Conservation (phyloP, 768 basidiomycete species). For the Termitomyces sp. region DNA sequence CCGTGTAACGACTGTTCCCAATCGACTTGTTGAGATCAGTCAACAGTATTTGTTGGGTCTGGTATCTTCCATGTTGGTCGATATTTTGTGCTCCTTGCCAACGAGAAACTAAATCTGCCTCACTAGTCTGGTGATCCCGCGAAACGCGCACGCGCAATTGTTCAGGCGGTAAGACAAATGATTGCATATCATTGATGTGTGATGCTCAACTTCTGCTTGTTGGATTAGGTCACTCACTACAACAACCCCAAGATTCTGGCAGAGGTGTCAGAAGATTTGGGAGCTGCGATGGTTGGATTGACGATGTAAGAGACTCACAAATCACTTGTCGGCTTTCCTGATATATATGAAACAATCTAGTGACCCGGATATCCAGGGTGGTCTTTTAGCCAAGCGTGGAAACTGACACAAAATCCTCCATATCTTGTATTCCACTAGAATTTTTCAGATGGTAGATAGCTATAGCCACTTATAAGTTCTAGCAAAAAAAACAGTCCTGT, state of each 20-base stretch:
- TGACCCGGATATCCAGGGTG: constrained; percentile 67
- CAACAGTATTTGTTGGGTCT: constrained; percentile 91
- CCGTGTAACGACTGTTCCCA: constrained; percentile 3
- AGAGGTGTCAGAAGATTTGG: constrained; percentile 85
- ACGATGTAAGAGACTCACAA: constrained; percentile 64
- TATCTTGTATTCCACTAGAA: background rate
- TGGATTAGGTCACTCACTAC: constrained; percentile 78
- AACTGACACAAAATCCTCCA: constrained; percentile 42
- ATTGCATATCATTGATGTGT: constrained; percentile 1
- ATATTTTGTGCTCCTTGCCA: background rate
- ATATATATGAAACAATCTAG: constrained; percentile 33
- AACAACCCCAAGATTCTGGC: constrained; percentile 92
- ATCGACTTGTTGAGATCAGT: constrained; percentile 7
- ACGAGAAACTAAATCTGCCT: background rate
- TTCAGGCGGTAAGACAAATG: constrained; percentile 72
- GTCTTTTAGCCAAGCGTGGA: constrained; percentile 66
- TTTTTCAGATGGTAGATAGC: background rate
- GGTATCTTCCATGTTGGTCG: constrained; percentile 90
- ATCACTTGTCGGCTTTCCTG: constrained; percentile 1
- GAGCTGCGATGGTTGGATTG: constrained; percentile 91
- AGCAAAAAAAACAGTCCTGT: too few species aligned
- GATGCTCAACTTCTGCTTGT: constrained; percentile 9
- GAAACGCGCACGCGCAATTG: constrained; percentile 92
- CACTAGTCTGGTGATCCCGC: constrained; percentile 86
- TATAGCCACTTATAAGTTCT: too few species aligned